A percentile compares a stretch with the other conserved stretches of the same genome.
Evolutionary conservation across 2,329 filamentous ascomycete species (phyloP).

Genomic region (Corinectria fuckeliana): DNA sequence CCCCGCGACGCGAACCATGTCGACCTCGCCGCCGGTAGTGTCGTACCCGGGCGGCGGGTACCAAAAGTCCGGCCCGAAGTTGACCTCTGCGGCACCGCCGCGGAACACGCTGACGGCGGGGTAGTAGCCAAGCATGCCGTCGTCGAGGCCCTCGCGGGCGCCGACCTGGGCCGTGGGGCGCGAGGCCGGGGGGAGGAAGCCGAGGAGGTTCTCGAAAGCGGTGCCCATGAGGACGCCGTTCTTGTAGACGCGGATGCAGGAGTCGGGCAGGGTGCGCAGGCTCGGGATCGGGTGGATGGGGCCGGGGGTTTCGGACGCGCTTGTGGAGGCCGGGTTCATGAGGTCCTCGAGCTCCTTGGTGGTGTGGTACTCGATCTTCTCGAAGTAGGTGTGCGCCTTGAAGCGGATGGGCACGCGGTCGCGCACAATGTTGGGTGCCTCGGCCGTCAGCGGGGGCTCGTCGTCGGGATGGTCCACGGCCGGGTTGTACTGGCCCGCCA

Average conservation of each 20-base stretch:
- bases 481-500: conserved; percentile 86
- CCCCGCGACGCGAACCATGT: conserved; percentile 48
- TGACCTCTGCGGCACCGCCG: conserved; percentile 88
- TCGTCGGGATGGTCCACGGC: conserved; percentile 74
- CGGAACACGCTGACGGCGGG: conserved; percentile 92
- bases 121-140: conserved; percentile 95
- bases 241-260: conserved; percentile 88
- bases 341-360: conserved; percentile 88
- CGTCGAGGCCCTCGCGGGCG: conserved; percentile 86
- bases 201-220: conserved; percentile 84
- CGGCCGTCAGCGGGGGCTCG: conserved; percentile 58
- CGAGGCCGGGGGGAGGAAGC: conserved; percentile 91
- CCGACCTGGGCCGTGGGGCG: conserved; percentile 74
- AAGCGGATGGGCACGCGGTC: conserved; percentile 95
- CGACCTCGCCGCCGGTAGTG: conserved; percentile 53
- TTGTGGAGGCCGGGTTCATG: conserved; percentile 70
- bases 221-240: conserved; percentile 88
- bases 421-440: conserved; percentile 82
- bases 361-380: conserved; percentile 87
- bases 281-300: conserved; percentile 75
- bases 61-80: conserved; percentile 96
- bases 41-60: conserved; percentile 71
- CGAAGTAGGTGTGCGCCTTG: conserved; percentile 92
- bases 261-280: conserved; percentile 86
- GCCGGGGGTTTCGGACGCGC: conserved; percentile 66